A percentile compares a stretch with the other conserved stretches of the same genome.
Conservation (phyloP, 2,329 filamentous ascomycete species). For the Aspergillus costaricaensis region DNA sequence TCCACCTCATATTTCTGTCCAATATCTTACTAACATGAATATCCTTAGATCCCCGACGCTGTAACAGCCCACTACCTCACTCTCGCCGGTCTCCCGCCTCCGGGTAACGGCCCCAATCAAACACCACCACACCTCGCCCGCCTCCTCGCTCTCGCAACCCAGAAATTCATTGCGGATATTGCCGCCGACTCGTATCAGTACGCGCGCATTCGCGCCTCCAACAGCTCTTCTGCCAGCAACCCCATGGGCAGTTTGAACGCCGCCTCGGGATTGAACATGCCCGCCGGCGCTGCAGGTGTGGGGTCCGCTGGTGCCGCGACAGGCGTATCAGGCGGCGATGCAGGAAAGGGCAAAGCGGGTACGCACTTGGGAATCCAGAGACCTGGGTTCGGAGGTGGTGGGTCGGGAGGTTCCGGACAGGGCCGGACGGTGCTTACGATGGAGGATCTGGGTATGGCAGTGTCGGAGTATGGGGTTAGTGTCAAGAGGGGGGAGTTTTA, state of each 20-base stretch:
- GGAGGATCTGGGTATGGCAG: constrained; percentile 98
- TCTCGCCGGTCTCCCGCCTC: constrained; percentile 88
- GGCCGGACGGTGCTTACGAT: constrained; percentile 95
- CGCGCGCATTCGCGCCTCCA: constrained; percentile 90
- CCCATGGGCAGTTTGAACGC: constrained; percentile 84
- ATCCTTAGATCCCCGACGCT: constrained; percentile 82
- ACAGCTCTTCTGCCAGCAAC: constrained; percentile 82
- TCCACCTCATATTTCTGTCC: neutral
- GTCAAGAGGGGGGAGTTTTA: constrained; percentile 98
- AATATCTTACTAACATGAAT: constrained; percentile 7
- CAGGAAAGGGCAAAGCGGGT: constrained; percentile 51
- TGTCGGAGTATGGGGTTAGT: constrained; percentile 96
- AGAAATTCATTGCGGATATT: constrained; percentile 98
- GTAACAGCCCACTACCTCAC: constrained; percentile 99
- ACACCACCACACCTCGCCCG: constrained; percentile 80
- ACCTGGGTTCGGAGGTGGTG: constrained; percentile 81
- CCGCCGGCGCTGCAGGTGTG: constrained; percentile 57
- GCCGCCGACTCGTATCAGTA: constrained; percentile 98
- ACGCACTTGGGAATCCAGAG: constrained; percentile 71
- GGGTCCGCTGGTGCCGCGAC: constrained; percentile 53
- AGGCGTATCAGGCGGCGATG: constrained; percentile 51
- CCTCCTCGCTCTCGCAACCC: constrained; percentile 92
- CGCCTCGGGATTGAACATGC: constrained; percentile 56
- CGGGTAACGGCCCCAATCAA: constrained; percentile 76
- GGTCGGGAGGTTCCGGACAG: constrained; percentile 76